Evolutionary conservation across 2,329 filamentous ascomycete species (phyloP).

Genomic region (Rutstroemia sp.): DNA sequence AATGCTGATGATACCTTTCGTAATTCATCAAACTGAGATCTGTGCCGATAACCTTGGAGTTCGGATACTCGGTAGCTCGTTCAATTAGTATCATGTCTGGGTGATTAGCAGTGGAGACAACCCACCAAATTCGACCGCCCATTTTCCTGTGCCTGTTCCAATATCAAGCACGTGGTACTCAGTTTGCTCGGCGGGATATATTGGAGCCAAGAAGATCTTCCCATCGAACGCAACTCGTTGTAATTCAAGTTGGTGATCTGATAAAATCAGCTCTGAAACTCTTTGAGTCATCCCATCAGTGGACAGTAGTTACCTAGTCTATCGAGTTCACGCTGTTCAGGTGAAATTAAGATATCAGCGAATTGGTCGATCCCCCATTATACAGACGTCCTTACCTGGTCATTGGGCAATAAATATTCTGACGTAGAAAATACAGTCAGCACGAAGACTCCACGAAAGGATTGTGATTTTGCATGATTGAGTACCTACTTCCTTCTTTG

Average conservation of each 20-base stretch:
- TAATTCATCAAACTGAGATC: not conserved
- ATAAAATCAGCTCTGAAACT: not conserved
- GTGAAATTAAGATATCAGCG: not conserved
- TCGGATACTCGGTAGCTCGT: not conserved
- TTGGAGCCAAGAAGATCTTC: slow-evolving; percentile 18
- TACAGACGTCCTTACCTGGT: slow-evolving; percentile 12
- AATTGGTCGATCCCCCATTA: too few relatives aligned
- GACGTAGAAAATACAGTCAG: not conserved
- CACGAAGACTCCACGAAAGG: not conserved
- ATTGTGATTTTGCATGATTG: not conserved
- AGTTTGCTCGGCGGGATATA: slow-evolving; percentile 21
- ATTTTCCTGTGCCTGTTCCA: slow-evolving; percentile 50
- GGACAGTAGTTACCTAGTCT: slow-evolving; percentile 6
- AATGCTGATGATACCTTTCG: not conserved
- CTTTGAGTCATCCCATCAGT: not conserved
- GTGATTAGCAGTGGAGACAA: slow-evolving; percentile 10
- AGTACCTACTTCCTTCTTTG: slow-evolving; percentile 30
- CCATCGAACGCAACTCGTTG: slow-evolving; percentile 13
- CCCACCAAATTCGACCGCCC: slow-evolving; percentile 51
- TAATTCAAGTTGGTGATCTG: slow-evolving; percentile 20
- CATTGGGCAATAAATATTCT: slow-evolving; percentile 25
- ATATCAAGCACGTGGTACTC: slow-evolving; percentile 29
- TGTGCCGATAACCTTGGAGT: slow-evolving; percentile 1
- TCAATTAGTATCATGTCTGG: not conserved
- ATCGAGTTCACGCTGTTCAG: slow-evolving; percentile 7